Evolutionary conservation across 2,329 filamentous ascomycete species (phyloP), one percentile per base, ranked within the genome.

Genomic region (Amphichorda felina): DNA sequence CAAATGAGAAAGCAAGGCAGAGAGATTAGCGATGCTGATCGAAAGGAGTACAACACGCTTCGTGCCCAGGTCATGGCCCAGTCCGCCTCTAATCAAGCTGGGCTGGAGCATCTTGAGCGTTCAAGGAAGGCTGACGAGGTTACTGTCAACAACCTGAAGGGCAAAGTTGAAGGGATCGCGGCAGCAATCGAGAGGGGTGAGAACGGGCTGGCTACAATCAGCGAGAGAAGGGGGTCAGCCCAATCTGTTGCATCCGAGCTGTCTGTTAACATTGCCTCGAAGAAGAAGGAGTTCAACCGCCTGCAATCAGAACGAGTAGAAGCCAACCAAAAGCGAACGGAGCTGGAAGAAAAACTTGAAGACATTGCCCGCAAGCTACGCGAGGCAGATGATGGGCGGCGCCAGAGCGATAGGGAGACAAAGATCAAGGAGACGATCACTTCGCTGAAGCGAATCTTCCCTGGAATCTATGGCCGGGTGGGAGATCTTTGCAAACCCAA

Each of bases 401-500:
- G 87, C 41, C 86, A 95, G 55, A 91, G 77, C 45, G 82, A 88
- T 48, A 84, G 78, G 51, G 89, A 96, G 51, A 62, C 73, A 18
- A 70, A 78, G 40, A 77, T 81, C 50, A 86, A 85, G 48, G 88
- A 94, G 51, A 82, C 85, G 51, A 79, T 96, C 24, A 77, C 79
- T 9, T 79, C 84, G 22, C 68, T 98, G 49, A 94, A 94, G 57
- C 81, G 87, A 35, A 82, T 94, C 43, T 94, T 87, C 48, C 85
- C 87, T 2, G 89, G 89, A 32, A 89, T 98, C 30, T 84, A 84
- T 45, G 91, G 91, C 15, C 79, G 89, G 31, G 75, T 96, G 31
- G 85, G 86, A 42, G 86, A 94, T 44, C 72, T 98, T 29, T 95
- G 91, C 63, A 88, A 85, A 45, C 89, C 91, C 2, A 96, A 95